Base-by-base conservation (phyloP, 352 stramenopile species). In the Globisporangium echinulatum region DNA sequence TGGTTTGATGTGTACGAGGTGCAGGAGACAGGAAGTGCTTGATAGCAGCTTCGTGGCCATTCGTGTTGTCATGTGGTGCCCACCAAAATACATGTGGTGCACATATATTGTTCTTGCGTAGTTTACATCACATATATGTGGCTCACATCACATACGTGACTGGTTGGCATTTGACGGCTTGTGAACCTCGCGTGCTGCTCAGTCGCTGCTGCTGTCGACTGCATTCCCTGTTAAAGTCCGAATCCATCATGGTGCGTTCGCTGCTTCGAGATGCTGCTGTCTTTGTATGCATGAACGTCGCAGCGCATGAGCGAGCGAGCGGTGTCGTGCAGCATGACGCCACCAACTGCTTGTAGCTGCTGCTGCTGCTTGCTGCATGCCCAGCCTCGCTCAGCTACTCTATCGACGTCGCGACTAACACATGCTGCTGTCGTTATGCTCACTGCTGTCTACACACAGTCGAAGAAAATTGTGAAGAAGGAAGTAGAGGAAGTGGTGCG, bases 401-500 rank as follows among this genome's bases (percentile, higher is more conserved):
- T 33, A 33, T 33, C 25, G 25, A 33, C 25, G 25, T 33, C 25
- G 25, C 2, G 2, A 3, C 25, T 33, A 3, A 33, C 25, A 2
- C 25, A 3, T 33, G 25, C 25, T 33, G 25, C 25, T 33, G 10
- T 49, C 17, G 49, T 6, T 54, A 49, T 52, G 39, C 11, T 52
- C 36, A 53, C 25, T 33, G 1, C 2, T 33, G 51, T 33, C 8
- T 7, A 0, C 44, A 5, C 4, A 10, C 66, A 90, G 81, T 90
- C 81, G 75, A 90, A 90, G 79, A 90, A 88, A 85, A 76, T 79
- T 72, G 79, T 77, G 68, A 86, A 82, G 81, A 90, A 92, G 79
- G 80, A 92, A 81, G 88, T 96, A 77, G 87, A 97, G 82, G 90
- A 97, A 78, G 85, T 96, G 67, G 90, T 87, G 58, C 96, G 86